Evolutionary conservation across 495 filamentous ascomycete genomes (phyloP).

Genomic region (Talaromyces thailandensis): DNA sequence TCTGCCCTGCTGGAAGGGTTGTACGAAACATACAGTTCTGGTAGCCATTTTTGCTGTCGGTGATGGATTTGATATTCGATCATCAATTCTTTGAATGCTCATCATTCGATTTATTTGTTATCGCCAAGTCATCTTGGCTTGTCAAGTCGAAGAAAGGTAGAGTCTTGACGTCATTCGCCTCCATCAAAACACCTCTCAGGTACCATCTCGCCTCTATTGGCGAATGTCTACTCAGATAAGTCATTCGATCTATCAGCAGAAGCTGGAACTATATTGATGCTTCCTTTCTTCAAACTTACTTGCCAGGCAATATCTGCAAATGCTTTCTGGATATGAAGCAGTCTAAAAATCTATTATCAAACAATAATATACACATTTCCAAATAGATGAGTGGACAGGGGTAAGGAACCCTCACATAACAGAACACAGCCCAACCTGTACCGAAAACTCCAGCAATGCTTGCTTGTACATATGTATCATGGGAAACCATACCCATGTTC

Average conservation of each 20-base stretch:
- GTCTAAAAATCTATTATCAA: neutral
- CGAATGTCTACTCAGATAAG: too few relatives aligned
- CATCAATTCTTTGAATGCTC: neutral
- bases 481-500: neutral
- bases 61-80: neutral
- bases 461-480: neutral
- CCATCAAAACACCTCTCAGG: neutral
- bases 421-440: neutral
- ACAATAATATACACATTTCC: neutral
- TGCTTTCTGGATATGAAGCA: neutral
- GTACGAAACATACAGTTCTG: neutral
- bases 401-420: neutral
- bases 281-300: too few relatives aligned
- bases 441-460: conserved; percentile 4
- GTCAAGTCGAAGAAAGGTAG: neutral
- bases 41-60: neutral
- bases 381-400: neutral
- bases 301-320: too few relatives aligned
- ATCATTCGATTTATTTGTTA: neutral
- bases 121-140: neutral
- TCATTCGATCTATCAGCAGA: too few relatives aligned
- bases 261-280: too few relatives aligned
- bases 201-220: neutral
- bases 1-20: neutral
- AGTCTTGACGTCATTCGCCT: neutral